Base-by-base conservation (phyloP, 352 stramenopile species). In the Pythium diclinum region DNA sequence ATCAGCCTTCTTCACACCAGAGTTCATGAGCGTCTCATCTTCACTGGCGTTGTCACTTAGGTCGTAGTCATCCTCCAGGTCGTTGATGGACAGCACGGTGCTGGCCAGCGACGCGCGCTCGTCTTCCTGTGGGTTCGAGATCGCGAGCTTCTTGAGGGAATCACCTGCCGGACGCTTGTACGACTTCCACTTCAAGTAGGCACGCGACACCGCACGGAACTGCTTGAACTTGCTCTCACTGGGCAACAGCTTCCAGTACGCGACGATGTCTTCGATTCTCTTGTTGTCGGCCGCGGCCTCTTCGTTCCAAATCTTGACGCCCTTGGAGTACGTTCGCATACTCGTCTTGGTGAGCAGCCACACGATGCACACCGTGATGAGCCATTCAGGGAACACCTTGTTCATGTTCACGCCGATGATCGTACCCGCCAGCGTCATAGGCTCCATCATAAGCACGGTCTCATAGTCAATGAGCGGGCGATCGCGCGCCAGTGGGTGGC, bases 331-430 rank as follows among this genome's bases (percentile, higher is more conserved):
- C 48, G 82, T 94, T 40, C 85, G 80, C 40, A 83, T 23, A 6
- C 71, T 77, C 0, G 85, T 92, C 68, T 88, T 88, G 16, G 77
- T 87, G 13, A 94, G 73, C 54, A 94, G 67, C 73, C 68, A 85
- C 44, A 94, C 83, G 32, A 94, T 89, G 56, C 81, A 86, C 16
- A 92, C 61, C 0, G 81, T 91, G 58, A 92, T 91, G 49, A 94
- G 75, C 82, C 84, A 94, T 69, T 94, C 84, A 9, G 85, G 85
- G 53, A 90, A 92, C 6, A 81, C 62, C 56, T 75, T 83, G 71
- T 92, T 94, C 76, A 94, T 83, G 69, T 90, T 89, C 38, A 94
- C 85, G 53, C 85, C 85, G 33, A 92, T 85, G 66, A 92, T 92
- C n/a, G 85, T 94, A 32, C 85, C 83, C 0, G 85, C 85, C 8